A percentile compares a stretch with the other conserved stretches of the same genome.
These are phyloP conservation scores for Alternaria brassicicola DNA, from an alignment of 2,329 filamentous ascomycete species.

Conservation along the genomic window DNA sequence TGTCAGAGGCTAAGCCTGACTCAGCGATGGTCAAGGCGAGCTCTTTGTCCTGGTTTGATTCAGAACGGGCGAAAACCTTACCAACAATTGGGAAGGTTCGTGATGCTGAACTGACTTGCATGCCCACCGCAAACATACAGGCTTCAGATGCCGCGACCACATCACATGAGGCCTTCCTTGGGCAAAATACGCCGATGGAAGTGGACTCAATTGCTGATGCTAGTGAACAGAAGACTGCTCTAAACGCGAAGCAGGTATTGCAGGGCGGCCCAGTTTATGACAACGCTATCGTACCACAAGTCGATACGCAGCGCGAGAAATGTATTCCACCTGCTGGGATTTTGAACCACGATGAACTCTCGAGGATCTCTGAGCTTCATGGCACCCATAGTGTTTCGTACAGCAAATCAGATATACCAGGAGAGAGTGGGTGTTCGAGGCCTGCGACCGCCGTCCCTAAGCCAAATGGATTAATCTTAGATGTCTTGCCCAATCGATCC, in stretches of 20 bases:
- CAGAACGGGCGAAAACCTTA: background rate
- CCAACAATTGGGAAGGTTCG: constrained; percentile 8
- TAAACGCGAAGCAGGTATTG: background rate
- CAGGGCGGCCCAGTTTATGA: background rate
- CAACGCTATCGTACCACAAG: background rate
- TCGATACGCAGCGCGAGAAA: background rate
- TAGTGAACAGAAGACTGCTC: background rate
- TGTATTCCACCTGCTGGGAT: background rate
- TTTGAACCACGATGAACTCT: background rate
- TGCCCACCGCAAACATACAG: background rate
- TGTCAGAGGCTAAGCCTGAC: background rate
- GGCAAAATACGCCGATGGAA: background rate
- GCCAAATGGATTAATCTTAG: too few relatives aligned
- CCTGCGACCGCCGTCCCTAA: background rate
- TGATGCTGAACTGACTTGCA: background rate
- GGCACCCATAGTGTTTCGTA: background rate
- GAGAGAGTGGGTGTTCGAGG: background rate
- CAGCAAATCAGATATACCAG: background rate
- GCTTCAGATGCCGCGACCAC: background rate
- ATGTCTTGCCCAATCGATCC: background rate
- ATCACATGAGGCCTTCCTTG: background rate
- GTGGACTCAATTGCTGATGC: background rate
- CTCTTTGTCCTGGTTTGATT: constrained; percentile 6
- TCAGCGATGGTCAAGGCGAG: background rate
- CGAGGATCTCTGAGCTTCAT: too few relatives aligned